These are phyloP conservation scores for Boletus coffeatus DNA, from an alignment of 1,284 basidiomycete species.

Conservation along the genomic window DNA sequence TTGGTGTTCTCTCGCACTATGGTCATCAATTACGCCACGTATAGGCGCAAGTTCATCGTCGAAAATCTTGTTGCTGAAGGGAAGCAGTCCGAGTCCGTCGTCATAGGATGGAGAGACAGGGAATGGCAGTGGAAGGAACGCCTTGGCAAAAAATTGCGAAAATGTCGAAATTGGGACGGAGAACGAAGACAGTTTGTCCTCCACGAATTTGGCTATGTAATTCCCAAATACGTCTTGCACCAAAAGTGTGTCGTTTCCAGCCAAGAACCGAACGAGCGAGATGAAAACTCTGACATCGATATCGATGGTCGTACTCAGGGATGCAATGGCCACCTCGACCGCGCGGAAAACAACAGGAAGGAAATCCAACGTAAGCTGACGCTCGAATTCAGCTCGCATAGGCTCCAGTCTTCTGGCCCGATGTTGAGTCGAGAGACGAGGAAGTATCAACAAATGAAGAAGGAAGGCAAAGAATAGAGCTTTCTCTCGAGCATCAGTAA, in stretches of 20 bases:
- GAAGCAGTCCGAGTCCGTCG: conserved; percentile 34
- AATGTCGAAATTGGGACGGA: conserved; percentile 24
- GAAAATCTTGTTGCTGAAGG: conserved; percentile 49
- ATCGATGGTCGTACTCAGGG: conserved; percentile 30
- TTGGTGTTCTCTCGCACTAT: background rate
- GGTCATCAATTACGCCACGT: conserved; percentile 25
- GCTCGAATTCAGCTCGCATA: conserved; percentile 29
- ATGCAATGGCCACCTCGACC: conserved; percentile 26
- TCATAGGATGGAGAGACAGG: conserved; percentile 5
- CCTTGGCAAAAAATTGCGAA: conserved; percentile 16
- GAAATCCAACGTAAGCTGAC: conserved; percentile 32
- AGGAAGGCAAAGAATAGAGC: conserved; percentile 35
- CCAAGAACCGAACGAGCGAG: conserved; percentile 34
- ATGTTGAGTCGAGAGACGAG: conserved; percentile 37
- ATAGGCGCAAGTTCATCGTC: conserved; percentile 40
- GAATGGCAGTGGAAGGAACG: conserved; percentile 12
- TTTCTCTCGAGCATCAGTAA: conserved; percentile 5
- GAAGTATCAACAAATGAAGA: conserved; percentile 41
- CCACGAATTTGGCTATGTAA: conserved; percentile 20
- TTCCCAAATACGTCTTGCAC: conserved; percentile 31
- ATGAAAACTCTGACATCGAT: conserved; percentile 50
- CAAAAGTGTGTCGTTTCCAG: conserved; percentile 19
- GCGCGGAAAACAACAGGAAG: conserved; percentile 34
- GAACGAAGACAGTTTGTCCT: conserved; percentile 25
- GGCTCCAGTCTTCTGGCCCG: conserved; percentile 34